Evolutionary conservation across 2,329 filamentous ascomycete genomes (phyloP), one percentile per base, ranked within the genome.

Genomic region (Trichoderma sp.): DNA sequence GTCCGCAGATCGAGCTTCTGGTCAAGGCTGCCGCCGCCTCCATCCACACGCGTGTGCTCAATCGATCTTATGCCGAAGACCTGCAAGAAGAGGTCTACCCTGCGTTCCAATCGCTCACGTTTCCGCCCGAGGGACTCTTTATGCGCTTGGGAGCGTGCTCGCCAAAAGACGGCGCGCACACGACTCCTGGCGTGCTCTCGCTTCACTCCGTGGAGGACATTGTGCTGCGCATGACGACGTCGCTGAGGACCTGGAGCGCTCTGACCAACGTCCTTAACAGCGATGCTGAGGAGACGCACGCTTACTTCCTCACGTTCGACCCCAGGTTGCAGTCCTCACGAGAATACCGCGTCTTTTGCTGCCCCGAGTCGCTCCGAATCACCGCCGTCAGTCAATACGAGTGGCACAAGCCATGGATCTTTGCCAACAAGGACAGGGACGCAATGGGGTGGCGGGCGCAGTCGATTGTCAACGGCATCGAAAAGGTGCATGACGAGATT

Each of bases 261-360:
- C 68, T 80, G 2, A 55, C 69, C 5, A 66, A 76, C 24, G 63
- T 69, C 9, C 60, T 75, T 1, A 66, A 73, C 30, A 52, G 39
- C 7, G 67, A 63, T 17, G 50, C 44, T 6, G 43, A 45, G 19
- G 64, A 69, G 21, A 65, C 78, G 3, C 69, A 75, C 21, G 34
- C 81, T 3, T 78, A 76, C 64, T 77, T 81, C 67, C 68, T 80
- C 12, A 77, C 77, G 0, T 83, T 78, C 70, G 72, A 82, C 54
- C 65, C 64, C 5, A 69, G 68, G n/a, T 81, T 83, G 74, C 68
- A 71, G 52, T 71, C 72, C 0, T 73, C 69, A 7, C 69, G 70
- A 1, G 78, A 82, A 68, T 82, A 80, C 67, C 75, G 80, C 14
- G 77, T 79, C 3, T 81, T 80, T 68, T 82, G 80, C 62, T 72